Evolutionary conservation across 129 eudicot genomes (phyloP).

Genomic region (Calendula officinalis): DNA sequence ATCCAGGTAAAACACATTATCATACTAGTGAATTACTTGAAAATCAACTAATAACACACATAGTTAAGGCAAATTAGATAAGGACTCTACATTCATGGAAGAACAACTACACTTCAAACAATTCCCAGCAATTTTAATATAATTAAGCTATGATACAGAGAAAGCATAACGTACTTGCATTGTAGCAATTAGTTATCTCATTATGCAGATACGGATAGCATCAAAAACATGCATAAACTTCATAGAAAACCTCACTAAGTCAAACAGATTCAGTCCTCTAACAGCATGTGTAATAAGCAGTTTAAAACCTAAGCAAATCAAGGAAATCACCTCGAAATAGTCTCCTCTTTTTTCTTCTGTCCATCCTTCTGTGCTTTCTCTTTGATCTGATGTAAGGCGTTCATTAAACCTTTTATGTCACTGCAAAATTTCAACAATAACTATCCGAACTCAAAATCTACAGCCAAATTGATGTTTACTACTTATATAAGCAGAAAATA

Average conservation of each 20-base stretch:
- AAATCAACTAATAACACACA: neutral
- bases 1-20: conserved; percentile 24
- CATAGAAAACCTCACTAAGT: neutral
- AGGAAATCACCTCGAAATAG: conserved; percentile 73
- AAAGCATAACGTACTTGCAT: conserved; percentile 16
- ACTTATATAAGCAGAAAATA: no score
- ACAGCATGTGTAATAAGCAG: conserved; percentile 7
- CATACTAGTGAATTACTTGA: conserved; percentile 17
- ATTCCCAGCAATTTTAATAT: conserved; percentile 7
- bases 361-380: conserved; percentile 95
- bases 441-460: neutral
- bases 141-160: conserved; percentile 18
- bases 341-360: conserved; percentile 95
- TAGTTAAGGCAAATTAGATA: conserved; percentile 7
- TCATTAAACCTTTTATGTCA: conserved; percentile 79
- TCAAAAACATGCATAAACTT: conserved; percentile 12
- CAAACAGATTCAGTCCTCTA: conserved; percentile 6
- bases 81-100: conserved; percentile 12
- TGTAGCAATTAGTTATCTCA: conserved; percentile 13
- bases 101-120: neutral
- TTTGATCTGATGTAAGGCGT: conserved; percentile 75
- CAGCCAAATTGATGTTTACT: neutral
- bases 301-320: conserved; percentile 1
- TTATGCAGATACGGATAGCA: conserved; percentile 20
- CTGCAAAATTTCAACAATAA: conserved; percentile 38